Conservation (phyloP, 768 basidiomycete genomes). For the Hortiboletus campestris region DNA sequence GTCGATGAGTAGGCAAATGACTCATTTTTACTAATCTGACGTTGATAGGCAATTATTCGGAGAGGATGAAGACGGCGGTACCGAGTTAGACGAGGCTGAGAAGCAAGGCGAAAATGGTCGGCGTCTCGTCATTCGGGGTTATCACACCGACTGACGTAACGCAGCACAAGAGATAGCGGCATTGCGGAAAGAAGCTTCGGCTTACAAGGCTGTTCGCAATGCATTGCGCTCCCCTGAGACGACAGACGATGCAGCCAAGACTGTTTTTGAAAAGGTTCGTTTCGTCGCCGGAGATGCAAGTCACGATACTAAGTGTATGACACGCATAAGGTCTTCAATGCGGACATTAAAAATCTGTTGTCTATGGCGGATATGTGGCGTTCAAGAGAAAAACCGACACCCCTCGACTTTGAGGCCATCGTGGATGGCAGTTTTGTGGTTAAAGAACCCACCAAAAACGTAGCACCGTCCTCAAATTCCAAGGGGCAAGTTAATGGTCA, state of each 20-base stretch:
- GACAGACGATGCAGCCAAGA: conserved; percentile 54
- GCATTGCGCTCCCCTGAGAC: conserved; percentile 51
- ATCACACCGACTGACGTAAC: not conserved
- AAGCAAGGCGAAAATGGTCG: conserved; percentile 91
- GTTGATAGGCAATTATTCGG: conserved; percentile 83
- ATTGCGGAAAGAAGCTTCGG: conserved; percentile 83
- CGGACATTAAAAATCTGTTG: conserved; percentile 85
- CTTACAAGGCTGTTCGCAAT: conserved; percentile 78
- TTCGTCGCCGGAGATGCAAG: not conserved
- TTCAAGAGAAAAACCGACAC: conserved; percentile 78
- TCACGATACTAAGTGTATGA: not conserved
- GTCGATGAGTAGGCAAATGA: conserved; percentile 22
- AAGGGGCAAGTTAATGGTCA: conserved; percentile 29
- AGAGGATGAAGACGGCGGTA: conserved; percentile 79
- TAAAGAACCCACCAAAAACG: conserved; percentile 26
- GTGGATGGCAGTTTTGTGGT: conserved; percentile 58
- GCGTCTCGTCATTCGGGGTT: not conserved
- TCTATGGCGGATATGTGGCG: conserved; percentile 99
- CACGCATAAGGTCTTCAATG: conserved; percentile 69
- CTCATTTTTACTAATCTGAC: not conserved
- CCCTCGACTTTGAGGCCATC: conserved; percentile 81
- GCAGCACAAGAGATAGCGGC: conserved; percentile 88
- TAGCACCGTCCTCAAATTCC: conserved; percentile 9
- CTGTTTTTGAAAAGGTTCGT: conserved; percentile 81
- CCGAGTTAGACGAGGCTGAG: conserved; percentile 89